Base-by-base conservation (phyloP, 352 stramenopile genomes). In the Phytophthora colocasiae region DNA sequence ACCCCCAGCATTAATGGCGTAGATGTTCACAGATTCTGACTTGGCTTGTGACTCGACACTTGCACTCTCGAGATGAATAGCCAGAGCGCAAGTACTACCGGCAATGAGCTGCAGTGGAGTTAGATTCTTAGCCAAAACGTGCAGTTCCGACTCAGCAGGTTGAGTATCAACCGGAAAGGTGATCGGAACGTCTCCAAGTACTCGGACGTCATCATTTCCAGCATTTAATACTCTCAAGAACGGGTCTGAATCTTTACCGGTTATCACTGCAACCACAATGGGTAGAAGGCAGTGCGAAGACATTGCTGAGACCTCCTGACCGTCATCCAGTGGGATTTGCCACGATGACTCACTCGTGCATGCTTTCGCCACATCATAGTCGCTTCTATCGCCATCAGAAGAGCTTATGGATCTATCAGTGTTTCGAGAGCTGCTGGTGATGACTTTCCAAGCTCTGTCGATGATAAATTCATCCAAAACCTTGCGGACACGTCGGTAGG, bases 401-500 rank as follows among this genome's bases (percentile, higher is more conserved):
- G 54, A 54, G n/a, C 29, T 1, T 34, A 1, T 3, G 29, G 29
- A 9, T 76, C 67, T 14, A 63, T 54, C 17, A 9, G 29, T 9
- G 6, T 34, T 9, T 34, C 29, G 29, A 34, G 6, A 34, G 29
- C 29, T 34, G 29, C 29, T 34, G 6, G 54, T 74, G 69, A 89
- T 90, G 6, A 61, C 43, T 5, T 78, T 53, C 77, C 81, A 91
- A 34, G 84, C 71, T 17, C 46, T 70, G 40, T 95, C 80, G 6
- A 93, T 58, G 24, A 93, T 88, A 26, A 86, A 71, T 2, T 57
- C 27, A 14, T 95, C 74, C 9, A 91, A 63, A 54, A 95, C 54
- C 55, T 93, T 92, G 19, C 75, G 22, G 10, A 95, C 75, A 11
- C 78, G 77, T 2, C 83, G 81, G 39, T 83, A 93, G 4, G 87